Base-by-base conservation (phyloP, 78 protist genomes). In the Planoprotostelium fungivorum region DNA sequence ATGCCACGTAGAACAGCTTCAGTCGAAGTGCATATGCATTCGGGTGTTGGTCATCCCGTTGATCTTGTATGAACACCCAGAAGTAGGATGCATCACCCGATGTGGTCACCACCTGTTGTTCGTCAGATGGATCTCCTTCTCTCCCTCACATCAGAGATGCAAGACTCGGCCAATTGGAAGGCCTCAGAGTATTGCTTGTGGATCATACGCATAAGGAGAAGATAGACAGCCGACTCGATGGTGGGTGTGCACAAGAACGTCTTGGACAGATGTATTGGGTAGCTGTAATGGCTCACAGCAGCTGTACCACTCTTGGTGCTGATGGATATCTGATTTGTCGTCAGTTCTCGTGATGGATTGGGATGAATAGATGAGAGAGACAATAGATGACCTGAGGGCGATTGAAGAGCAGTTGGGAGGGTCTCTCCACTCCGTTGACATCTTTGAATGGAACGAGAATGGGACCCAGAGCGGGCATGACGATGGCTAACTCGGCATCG, bases 1-100 rank as follows among this genome's bases (percentile, higher is more conserved):
- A 25, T 5, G 73, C 73, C 5, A 51, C 73, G 16, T 51, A 51
- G 16, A 25, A 35, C 38, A 95, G 84, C 87, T 95, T 89, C 63
- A 95, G 87, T 0, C 95, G 91, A 87, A 87, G 73, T 28, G 95
- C 95, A 35, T 83, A 90, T 1, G 95, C 93, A 31, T 92, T 94
- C 10, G 97, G 97, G 83, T 90, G 94, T 36, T 0, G 34, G 88
- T 95, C 97, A 5, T 36, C 36, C 16, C 83, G 0, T 34, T 51
- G 73, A 51, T 51, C 73, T 51, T 51, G 73, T 25, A 51, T 51
- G 73, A 51, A 51, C 16, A 51, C 73, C 73, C 73, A 51, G 73
- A 51, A 51, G 73, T 51, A 51, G 16, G 73, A 51, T 5, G 73
- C 73, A 5, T 51, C 73, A 16, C 73, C 73, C 16, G 73, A 51